Evolutionary conservation across 2,329 filamentous ascomycete species (phyloP), one percentile per base, ranked within the genome.

Genomic region (Parafenestella ontariensis): DNA sequence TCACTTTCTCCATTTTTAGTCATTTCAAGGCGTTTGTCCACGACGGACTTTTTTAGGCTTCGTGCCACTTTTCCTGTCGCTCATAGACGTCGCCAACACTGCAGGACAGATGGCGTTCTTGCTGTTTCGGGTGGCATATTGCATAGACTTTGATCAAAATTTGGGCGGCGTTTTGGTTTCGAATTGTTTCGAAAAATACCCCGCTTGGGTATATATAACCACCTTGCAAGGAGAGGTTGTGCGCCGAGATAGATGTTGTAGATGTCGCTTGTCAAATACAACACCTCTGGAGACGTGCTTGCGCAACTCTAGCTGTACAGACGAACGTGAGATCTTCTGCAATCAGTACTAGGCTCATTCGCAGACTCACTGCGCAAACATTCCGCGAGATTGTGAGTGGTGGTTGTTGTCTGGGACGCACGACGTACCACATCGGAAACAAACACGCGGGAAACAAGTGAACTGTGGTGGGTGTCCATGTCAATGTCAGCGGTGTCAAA

Each of bases 71-170:
- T 23, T 43, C 39, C 37, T 21, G 41, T 47, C 29, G 46, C 46
- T 58, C 51, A 51, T 13, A 52, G 31, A 47, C 56, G 57, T 60
- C 20, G 46, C 50, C 59, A 60, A 54, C 48, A 59, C 62, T 62
- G 57, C 52, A 56, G 59, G 58, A 53, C 52, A 60, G 52, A 58
- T 36, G 64, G 61, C 64, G 57, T 61, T 58, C 39, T 47, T 15
- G 41, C 58, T 50, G 42, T 52, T 54, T 47, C 37, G 41, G n/a
- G 36, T 46, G 54, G 39, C 44, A 44, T 39, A 52, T 53, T 61
- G 61, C 61, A 62, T 66, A 66, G 58, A 64, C 49, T 47, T 50
- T 31, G 46, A 29, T 50, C 49, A 42, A 47, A 40, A 52, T 18
- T 24, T 23, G 45, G 55, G 17, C 36, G 52, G 41, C 41, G 52